Conservation (phyloP, 805 yeast genomes). For the Blastobotrys terrestris region DNA sequence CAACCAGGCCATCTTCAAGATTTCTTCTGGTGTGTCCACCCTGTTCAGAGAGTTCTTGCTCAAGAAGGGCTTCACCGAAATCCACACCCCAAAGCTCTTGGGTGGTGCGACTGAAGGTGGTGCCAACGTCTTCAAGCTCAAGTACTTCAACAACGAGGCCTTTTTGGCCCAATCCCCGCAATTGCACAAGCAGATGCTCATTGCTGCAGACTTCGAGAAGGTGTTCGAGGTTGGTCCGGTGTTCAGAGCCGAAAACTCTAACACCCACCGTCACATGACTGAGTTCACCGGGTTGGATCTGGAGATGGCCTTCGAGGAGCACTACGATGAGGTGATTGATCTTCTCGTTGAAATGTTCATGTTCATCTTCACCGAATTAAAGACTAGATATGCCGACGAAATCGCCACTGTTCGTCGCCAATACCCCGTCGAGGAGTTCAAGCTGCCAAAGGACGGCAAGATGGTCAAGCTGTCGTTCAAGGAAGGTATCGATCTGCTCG, state of each 20-base stretch:
- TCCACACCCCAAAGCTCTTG: slow-evolving; percentile 92
- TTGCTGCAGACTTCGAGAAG: slow-evolving; percentile 95
- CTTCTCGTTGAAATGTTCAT: slow-evolving; percentile 66
- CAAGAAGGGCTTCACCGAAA: slow-evolving; percentile 69
- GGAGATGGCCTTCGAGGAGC: slow-evolving; percentile 98
- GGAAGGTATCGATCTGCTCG: slow-evolving; percentile 83
- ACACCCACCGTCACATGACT: slow-evolving; percentile 99
- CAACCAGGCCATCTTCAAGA: slow-evolving; percentile 93
- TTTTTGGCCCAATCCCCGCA: slow-evolving; percentile 98
- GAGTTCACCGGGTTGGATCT: slow-evolving; percentile 96
- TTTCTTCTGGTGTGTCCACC: slow-evolving; percentile 82
- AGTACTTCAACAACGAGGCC: slow-evolving; percentile 89
- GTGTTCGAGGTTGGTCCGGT: slow-evolving; percentile 97
- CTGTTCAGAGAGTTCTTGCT: slow-evolving; percentile 84
- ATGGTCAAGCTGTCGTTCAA: slow-evolving; percentile 86
- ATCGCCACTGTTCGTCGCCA: slow-evolving; percentile 87
- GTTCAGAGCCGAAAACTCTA: slow-evolving; percentile 98
- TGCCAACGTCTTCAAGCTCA: slow-evolving; percentile 88
- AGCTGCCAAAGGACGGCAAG: slow-evolving; percentile 87
- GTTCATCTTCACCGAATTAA: slow-evolving; percentile 81
- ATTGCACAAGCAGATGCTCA: slow-evolving; percentile 94
- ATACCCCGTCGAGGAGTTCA: slow-evolving; percentile 96
- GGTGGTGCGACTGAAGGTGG: slow-evolving; percentile 99
- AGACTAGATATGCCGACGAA: slow-evolving; percentile 71
- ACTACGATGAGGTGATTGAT: slow-evolving; percentile 84